Evolutionary conservation across 768 basidiomycete genomes (phyloP).

Genomic region (Termitomyces sp.): DNA sequence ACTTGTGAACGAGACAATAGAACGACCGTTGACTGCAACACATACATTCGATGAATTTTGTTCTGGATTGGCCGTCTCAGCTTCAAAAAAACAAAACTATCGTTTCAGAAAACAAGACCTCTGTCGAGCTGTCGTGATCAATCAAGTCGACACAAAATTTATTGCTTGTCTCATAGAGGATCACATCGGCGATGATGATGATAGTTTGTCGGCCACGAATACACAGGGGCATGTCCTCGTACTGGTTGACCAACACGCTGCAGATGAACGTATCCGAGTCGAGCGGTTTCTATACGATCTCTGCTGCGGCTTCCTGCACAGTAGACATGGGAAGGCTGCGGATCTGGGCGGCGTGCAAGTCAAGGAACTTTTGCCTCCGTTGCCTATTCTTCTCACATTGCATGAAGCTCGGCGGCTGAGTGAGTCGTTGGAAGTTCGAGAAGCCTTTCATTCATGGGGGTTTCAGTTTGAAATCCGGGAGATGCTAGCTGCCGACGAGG

Average conservation of each 20-base stretch:
- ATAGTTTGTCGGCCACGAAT: constrained; percentile 6
- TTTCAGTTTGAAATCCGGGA: constrained; percentile 42
- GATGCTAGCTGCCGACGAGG: constrained; percentile 5
- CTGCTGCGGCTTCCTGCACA: constrained; percentile 62
- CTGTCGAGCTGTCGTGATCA: constrained; percentile 51
- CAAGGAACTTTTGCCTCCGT: constrained; percentile 44
- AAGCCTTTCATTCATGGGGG: constrained; percentile 65
- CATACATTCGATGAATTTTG: neutral
- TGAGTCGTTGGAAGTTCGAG: constrained; percentile 31
- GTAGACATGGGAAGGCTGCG: constrained; percentile 21
- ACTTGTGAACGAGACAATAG: neutral
- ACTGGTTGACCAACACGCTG: constrained; percentile 95
- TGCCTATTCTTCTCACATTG: constrained; percentile 58
- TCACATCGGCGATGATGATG: constrained; percentile 8
- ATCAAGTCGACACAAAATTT: constrained; percentile 90
- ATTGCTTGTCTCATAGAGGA: constrained; percentile 62
- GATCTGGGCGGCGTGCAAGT: constrained; percentile 29
- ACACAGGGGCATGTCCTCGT: constrained; percentile 38
- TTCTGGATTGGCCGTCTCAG: neutral
- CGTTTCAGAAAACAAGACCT: constrained; percentile 53
- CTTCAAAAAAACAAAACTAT: constrained; percentile 18
- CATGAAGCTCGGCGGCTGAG: constrained; percentile 53
- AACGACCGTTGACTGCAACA: neutral
- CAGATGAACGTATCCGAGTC: constrained; percentile 92
- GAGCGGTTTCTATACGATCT: constrained; percentile 73